phyloP scores from a whole-genome alignment of 345 rosid species.

The Linum lewisii region DNA sequence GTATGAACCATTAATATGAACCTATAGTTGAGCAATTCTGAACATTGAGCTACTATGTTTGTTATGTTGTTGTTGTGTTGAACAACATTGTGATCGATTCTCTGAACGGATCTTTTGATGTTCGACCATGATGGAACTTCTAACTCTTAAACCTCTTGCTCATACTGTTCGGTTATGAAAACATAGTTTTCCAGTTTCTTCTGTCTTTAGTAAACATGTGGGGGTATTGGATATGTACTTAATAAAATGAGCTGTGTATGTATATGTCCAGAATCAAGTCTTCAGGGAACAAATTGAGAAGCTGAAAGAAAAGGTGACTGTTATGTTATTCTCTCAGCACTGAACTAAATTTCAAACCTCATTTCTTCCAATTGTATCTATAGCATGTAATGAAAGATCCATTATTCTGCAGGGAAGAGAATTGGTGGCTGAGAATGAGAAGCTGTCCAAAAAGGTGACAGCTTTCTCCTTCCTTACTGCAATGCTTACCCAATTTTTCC shows the following conservation, averaged over 20 bases:
- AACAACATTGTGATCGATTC: too few species aligned
- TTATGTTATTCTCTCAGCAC: neutral
- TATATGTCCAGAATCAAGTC: conserved; percentile 7
- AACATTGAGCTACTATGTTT: too few species aligned
- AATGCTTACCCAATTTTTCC: neutral
- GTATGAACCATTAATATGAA: too few species aligned
- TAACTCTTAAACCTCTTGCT: too few species aligned
- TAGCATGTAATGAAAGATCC: neutral
- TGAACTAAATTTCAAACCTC: neutral
- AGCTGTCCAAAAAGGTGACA: conserved; percentile 34
- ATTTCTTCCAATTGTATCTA: neutral
- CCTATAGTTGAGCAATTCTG: too few species aligned
- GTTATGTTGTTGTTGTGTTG: too few species aligned
- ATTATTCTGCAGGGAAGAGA: conserved; percentile 37
- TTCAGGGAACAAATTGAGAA: conserved; percentile 7
- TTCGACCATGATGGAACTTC: too few species aligned
- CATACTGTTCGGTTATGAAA: too few species aligned
- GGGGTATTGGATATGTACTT: neutral
- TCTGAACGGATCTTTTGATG: too few species aligned
- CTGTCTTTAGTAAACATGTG: neutral
- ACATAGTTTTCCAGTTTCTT: too few species aligned
- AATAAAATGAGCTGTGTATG: too few species aligned
- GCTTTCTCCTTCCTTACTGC: neutral
- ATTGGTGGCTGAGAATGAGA: conserved; percentile 47
- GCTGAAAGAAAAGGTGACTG: conserved; percentile 7